These are phyloP conservation scores for Phlebopus sp. DNA, from an alignment of 1,284 basidiomycete genomes.

Conservation along the genomic window DNA sequence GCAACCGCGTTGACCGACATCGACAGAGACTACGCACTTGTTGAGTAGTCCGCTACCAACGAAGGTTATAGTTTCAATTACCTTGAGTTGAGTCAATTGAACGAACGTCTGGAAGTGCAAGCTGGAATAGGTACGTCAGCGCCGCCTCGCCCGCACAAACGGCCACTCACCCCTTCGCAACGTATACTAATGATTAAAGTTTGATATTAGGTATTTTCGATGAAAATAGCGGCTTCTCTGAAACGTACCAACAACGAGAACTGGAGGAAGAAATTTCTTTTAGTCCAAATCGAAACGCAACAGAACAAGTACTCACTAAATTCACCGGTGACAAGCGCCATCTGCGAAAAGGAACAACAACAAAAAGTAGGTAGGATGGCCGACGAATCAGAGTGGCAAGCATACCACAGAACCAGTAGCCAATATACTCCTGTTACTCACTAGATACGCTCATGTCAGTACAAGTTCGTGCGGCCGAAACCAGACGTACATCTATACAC, in stretches of 20 bases:
- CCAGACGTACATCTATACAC: conserved; percentile 25
- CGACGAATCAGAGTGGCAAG: background rate
- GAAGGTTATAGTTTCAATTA: conserved; percentile 2
- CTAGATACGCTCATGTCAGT: conserved; percentile 9
- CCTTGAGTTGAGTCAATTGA: conserved; percentile 33
- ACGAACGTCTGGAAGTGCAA: conserved; percentile 36
- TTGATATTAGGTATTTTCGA: conserved; percentile 5
- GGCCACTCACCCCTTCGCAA: conserved; percentile 37
- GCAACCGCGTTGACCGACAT: conserved; percentile 54
- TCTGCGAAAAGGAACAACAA: conserved; percentile 13
- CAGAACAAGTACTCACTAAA: conserved; percentile 41
- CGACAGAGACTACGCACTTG: conserved; percentile 35
- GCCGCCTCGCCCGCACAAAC: background rate
- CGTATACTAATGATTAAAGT: conserved; percentile 33
- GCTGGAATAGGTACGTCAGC: conserved; percentile 18
- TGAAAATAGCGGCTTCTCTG: background rate
- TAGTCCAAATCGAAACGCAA: background rate
- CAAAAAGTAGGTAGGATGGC: background rate
- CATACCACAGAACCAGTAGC: conserved; percentile 10
- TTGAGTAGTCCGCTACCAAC: conserved; percentile 7
- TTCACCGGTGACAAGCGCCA: conserved; percentile 43
- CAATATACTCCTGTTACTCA: conserved; percentile 24
- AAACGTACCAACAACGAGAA: conserved; percentile 19
- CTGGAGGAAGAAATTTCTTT: conserved; percentile 7
- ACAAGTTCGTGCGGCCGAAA: background rate